Evolutionary conservation across 75 land plant genomes (phyloP).

Genomic region (Cupressus sempervirens): DNA sequence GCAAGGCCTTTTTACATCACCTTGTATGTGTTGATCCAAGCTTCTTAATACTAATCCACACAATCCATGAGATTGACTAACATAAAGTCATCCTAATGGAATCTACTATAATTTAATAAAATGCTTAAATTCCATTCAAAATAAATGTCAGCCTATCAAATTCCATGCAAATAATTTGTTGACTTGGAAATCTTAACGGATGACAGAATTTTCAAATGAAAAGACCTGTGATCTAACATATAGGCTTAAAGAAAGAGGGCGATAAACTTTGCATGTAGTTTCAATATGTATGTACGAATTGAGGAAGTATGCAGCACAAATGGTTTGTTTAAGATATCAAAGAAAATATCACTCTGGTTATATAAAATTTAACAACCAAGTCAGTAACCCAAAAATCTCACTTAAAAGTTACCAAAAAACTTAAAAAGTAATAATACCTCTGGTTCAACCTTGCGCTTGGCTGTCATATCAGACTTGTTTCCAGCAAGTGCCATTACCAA

Average conservation of each 20-base stretch:
- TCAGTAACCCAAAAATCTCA: background rate
- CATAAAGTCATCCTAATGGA: background rate
- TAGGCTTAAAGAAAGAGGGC: background rate
- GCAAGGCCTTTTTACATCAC: background rate
- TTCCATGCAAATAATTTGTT: background rate
- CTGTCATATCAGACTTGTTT: constrained; percentile 39
- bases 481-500: constrained; percentile 55
- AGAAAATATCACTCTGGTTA: background rate
- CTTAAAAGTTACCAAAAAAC: background rate
- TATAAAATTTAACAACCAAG: background rate
- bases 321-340: background rate
- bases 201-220: background rate
- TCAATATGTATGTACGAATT: background rate
- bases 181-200: background rate
- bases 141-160: background rate
- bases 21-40: background rate
- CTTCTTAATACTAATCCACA: background rate
- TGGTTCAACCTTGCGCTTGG: constrained; percentile 36
- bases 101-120: background rate
- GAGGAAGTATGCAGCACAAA: background rate
- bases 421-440: constrained; percentile 37
- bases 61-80: background rate
- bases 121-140: background rate
- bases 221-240: background rate
- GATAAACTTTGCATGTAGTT: background rate